These are phyloP conservation scores for Dioscorea cayenensis DNA, from an alignment of 116 monocot genomes.

Conservation along the genomic window DNA sequence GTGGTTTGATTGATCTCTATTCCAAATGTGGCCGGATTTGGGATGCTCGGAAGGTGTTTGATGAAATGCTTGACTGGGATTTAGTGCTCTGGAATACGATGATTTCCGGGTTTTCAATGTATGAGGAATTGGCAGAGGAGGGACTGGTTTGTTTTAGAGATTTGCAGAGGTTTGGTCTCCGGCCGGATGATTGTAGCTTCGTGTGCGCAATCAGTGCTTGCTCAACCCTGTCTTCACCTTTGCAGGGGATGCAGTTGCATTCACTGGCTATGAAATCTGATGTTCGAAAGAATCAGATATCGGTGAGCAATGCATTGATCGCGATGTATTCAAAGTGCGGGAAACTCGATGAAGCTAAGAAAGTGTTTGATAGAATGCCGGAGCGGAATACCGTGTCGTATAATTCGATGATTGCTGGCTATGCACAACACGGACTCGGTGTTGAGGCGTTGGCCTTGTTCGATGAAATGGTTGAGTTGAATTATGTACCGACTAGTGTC, in stretches of 20 bases:
- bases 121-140: slow-evolving; percentile 48
- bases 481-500: slow-evolving; percentile 29
- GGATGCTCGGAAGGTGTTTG: slow-evolving; percentile 53
- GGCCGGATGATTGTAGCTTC: slow-evolving; percentile 69
- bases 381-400: slow-evolving; percentile 42
- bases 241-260: slow-evolving; percentile 52
- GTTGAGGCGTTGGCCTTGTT: slow-evolving; percentile 37
- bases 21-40: slow-evolving; percentile 42
- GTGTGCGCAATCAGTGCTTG: slow-evolving; percentile 45
- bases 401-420: slow-evolving; percentile 64
- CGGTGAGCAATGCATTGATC: slow-evolving; percentile 52
- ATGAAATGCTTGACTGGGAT: slow-evolving; percentile 45
- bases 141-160: slow-evolving; percentile 39
- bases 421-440: slow-evolving; percentile 55
- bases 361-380: slow-evolving; percentile 43
- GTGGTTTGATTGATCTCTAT: slow-evolving; percentile 58
- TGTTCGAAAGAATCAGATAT: slow-evolving; percentile 29
- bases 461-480: slow-evolving; percentile 25
- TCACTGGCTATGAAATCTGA: slow-evolving; percentile 26
- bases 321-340: slow-evolving; percentile 59
- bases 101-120: slow-evolving; percentile 54
- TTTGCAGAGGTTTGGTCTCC: slow-evolving; percentile 52
- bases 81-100: slow-evolving; percentile 73
- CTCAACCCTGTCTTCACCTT: slow-evolving; percentile 44
- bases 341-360: slow-evolving; percentile 34